These are phyloP conservation scores for Xylaria telfairii DNA, from an alignment of 495 filamentous ascomycete species.

Conservation along the genomic window DNA sequence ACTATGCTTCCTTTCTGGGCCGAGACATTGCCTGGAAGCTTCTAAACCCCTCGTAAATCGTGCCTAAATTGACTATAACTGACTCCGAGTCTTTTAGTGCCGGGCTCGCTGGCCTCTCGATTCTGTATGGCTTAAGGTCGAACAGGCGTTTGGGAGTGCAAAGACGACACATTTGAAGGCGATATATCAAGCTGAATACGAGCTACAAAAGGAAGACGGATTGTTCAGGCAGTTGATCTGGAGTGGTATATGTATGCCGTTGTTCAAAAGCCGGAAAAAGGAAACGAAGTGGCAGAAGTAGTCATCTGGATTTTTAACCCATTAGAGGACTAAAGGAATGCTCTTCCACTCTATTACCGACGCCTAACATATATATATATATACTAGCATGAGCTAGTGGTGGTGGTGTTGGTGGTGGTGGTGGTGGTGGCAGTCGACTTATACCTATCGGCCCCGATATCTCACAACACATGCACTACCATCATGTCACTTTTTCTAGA, in stretches of 20 bases:
- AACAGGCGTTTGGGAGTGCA: neutral
- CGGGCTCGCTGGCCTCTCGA: constrained; percentile 9
- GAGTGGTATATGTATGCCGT: neutral
- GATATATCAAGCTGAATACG: neutral
- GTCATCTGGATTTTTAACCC: neutral
- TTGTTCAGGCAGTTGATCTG: neutral
- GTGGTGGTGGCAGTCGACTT: too few species aligned
- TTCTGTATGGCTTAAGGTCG: neutral
- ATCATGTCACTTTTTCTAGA: too few species aligned
- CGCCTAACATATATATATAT: neutral
- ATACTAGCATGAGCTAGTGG: neutral
- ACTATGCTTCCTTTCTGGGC: too few species aligned
- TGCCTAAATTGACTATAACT: too few species aligned
- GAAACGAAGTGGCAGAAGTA: neutral
- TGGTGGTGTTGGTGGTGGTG: neutral
- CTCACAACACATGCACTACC: too few species aligned
- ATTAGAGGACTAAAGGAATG: neutral
- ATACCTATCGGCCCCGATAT: too few species aligned
- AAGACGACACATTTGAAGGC: constrained; percentile 5
- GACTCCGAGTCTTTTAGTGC: too few species aligned
- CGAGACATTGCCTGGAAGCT: too few species aligned
- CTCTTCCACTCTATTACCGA: neutral
- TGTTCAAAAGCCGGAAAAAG: neutral
- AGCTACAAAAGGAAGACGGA: neutral
- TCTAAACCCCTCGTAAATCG: too few species aligned